A percentile compares a stretch with the other conserved stretches of the same genome.
phyloP scores from a whole-genome alignment of 495 filamentous ascomycete species.

The Aspergillus cavernicola region DNA sequence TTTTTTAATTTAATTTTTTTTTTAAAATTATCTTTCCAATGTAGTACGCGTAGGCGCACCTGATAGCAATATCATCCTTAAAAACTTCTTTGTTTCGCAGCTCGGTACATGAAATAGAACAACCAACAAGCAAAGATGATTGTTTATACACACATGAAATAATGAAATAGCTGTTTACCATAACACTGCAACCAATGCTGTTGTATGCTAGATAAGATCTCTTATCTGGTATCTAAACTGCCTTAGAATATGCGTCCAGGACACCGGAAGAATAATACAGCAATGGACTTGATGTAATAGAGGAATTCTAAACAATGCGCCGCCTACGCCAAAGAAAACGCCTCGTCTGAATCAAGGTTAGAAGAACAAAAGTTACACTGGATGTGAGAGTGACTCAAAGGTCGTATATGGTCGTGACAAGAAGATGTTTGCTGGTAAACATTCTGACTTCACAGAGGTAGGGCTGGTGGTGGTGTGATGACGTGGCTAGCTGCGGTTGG shows the following conservation, averaged over 20 bases:
- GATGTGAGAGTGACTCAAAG: neutral
- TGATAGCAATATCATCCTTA: too few species aligned
- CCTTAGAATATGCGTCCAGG: neutral
- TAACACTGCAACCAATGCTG: too few species aligned
- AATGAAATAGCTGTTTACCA: too few species aligned
- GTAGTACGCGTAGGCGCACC: too few species aligned
- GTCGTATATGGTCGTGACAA: constrained; percentile 7
- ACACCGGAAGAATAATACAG: too few species aligned
- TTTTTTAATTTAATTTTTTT: too few species aligned
- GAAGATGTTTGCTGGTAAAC: neutral
- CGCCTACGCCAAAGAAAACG: neutral
- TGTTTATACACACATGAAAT: too few species aligned
- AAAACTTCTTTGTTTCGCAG: too few species aligned
- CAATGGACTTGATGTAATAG: neutral
- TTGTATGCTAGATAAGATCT: neutral
- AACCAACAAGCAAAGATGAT: too few species aligned
- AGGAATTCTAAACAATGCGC: neutral
- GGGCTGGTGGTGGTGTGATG: constrained; percentile 20
- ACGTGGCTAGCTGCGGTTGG: constrained; percentile 33
- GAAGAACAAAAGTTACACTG: neutral
- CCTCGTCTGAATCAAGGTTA: neutral
- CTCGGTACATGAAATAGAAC: too few species aligned
- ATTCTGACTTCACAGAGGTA: neutral
- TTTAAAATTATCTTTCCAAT: too few species aligned
- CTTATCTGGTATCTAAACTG: neutral